Evolutionary conservation across 768 basidiomycete species (phyloP), one percentile per base, ranked within the genome.

Genomic region (Tricholomella constricta): DNA sequence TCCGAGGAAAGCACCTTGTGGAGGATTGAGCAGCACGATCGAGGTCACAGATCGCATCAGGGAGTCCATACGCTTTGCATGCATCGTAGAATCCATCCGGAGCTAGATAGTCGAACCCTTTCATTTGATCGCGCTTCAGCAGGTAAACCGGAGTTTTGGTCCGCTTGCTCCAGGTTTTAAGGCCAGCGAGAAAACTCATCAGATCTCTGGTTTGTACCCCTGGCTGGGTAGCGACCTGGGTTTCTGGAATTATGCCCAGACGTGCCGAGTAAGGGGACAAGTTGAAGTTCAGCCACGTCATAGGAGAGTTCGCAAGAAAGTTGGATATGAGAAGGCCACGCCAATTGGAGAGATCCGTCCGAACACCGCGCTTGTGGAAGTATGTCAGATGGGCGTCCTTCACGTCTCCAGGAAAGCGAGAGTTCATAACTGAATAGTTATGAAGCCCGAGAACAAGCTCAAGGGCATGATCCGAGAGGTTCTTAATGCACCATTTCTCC

Each of bases 251-350:
- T 17, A 53, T 53, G 9, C 52, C 52, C 7, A 46, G 15, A 7
- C 14, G 37, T 4, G 47, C 35, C 6, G 26, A 20, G 27, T 52
- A 45, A 10, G 51, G 51, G 15, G 51, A 45, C 1, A 52, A 35
- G 7, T 44, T 52, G 43, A 45, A 52, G 26, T 61, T 63, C 15
- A 61, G 56, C 58, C 57, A 63, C 1, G 57, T 43, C 31, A 61
- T 50, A 0, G 60, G 62, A 0, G 48, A 45, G 40, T 61, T 64
- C 4, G 45, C 44, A 6, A 64, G 34, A 31, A 62, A 56, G n/a
- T 62, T 60, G 0, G 56, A 51, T 9, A 57, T 40, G 15, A 55
- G 22, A 2, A 64, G 29, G 7, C 61, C 60, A 3, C 61, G 45
- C 54, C 56, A 60, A 27, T 60, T 64, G 5, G 29, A 22, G 3